Conservation (phyloP, 192 early-diverging fungal species). For the Diversispora epigaea region DNA sequence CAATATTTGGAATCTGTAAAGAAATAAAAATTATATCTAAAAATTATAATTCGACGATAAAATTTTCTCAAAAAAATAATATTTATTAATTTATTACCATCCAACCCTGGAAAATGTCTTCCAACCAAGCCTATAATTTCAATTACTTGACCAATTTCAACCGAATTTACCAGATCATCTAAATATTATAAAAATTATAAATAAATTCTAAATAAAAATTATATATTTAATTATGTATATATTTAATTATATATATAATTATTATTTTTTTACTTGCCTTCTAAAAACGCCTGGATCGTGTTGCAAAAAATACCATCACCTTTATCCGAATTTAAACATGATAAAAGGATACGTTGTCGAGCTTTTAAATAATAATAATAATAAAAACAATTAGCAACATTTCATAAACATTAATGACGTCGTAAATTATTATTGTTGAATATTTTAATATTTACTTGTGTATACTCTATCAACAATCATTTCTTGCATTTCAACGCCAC, state of each 20-base stretch:
- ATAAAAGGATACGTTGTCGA: constrained; percentile 9
- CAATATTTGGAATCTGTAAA: constrained; percentile 15
- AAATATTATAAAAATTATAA: constrained; percentile 13
- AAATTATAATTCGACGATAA: no score
- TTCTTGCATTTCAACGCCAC: constrained; percentile 37
- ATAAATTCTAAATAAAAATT: neutral
- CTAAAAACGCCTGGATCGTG: neutral
- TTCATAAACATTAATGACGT: neutral
- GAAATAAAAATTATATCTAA: no score
- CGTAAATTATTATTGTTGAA: neutral
- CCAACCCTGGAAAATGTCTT: constrained; percentile 15
- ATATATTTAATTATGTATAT: neutral
- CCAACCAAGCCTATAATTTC: constrained; percentile 13
- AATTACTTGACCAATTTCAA: constrained; percentile 20
- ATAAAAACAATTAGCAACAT: neutral
- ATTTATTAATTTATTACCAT: no score
- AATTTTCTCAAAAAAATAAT: no score
- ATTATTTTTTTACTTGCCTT: neutral
- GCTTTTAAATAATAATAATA: no score
- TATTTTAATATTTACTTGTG: constrained; percentile 29
- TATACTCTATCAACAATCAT: constrained; percentile 38
- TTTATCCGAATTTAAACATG: neutral
- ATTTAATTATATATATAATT: neutral
- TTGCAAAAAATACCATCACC: neutral
- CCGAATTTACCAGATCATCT: constrained; percentile 2